phyloP scores from a whole-genome alignment of 768 basidiomycete species.

The Agaricus bisporus region DNA sequence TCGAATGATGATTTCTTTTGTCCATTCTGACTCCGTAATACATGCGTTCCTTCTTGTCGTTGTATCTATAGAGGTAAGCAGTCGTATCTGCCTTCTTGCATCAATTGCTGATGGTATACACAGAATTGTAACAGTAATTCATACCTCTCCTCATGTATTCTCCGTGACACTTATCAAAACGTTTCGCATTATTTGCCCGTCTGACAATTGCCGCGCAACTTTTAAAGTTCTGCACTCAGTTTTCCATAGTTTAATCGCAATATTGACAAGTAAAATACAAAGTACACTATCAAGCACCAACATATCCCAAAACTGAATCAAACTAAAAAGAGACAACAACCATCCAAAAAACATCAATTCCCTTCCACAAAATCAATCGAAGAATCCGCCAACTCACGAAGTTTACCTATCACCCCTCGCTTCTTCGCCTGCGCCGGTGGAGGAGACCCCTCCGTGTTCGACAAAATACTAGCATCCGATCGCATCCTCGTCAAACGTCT shows the following conservation, averaged over 20 bases:
- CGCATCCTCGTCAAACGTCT: slow-evolving; percentile 1
- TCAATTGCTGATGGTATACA: too few relatives aligned
- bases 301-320: neutral
- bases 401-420: slow-evolving; percentile 24
- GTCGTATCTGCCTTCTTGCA: too few relatives aligned
- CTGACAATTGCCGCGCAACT: too few relatives aligned
- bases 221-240: too few relatives aligned
- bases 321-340: neutral
- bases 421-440: slow-evolving; percentile 19
- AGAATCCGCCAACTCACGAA: slow-evolving; percentile 14
- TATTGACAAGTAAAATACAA: too few relatives aligned
- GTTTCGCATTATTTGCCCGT: too few relatives aligned
- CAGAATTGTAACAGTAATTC: neutral
- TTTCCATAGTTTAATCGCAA: too few relatives aligned
- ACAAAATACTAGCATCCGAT: slow-evolving; percentile 7
- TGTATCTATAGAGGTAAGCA: neutral
- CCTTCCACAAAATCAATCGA: slow-evolving; percentile 22
- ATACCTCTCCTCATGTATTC: neutral
- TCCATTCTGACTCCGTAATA: too few relatives aligned
- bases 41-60: neutral
- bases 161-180: neutral
- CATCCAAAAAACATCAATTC: slow-evolving; percentile 8
- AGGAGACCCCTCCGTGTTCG: slow-evolving; percentile 8
- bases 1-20: slow-evolving; percentile 32
- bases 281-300: neutral